A percentile compares a stretch with the other conserved stretches of the same genome.
Evolutionary conservation across 2,329 filamentous ascomycete species (phyloP).

Genomic region (Cladobotryum protrusum): DNA sequence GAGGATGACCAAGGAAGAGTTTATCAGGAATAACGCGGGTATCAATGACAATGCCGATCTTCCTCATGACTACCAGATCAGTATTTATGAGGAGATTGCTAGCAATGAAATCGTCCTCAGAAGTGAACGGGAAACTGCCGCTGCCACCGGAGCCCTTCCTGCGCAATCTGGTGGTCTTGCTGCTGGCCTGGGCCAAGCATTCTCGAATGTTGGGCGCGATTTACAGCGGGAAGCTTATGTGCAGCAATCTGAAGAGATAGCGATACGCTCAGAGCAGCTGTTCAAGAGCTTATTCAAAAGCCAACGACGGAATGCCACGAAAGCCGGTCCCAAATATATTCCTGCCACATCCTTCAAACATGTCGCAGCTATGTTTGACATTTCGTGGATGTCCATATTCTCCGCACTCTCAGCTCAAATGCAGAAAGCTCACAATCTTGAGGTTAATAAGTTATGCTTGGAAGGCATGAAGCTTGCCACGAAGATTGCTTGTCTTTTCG

Average conservation of each 20-base stretch:
- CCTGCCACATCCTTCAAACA: slow-evolving; percentile 91
- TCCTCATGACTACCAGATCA: slow-evolving; percentile 82
- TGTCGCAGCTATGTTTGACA: slow-evolving; percentile 96
- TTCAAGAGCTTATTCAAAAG: slow-evolving; percentile 91
- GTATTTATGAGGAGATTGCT: slow-evolving; percentile 88
- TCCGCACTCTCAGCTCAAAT: slow-evolving; percentile 89
- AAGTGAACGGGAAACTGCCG: slow-evolving; percentile 84
- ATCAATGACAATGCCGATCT: slow-evolving; percentile 96
- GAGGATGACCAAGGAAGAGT: slow-evolving; percentile 93
- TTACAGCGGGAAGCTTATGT: slow-evolving; percentile 88
- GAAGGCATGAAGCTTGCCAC: slow-evolving; percentile 94
- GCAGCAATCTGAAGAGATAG: slow-evolving; percentile 92
- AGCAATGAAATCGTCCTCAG: slow-evolving; percentile 90
- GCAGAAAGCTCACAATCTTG: slow-evolving; percentile 87
- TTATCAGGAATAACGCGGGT: slow-evolving; percentile 97
- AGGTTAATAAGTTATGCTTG: slow-evolving; percentile 86
- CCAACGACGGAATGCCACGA: slow-evolving; percentile 73
- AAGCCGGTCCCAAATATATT: slow-evolving; percentile 69
- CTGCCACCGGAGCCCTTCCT: slow-evolving; percentile 61
- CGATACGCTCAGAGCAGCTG: slow-evolving; percentile 65
- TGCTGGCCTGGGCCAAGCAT: slow-evolving; percentile 77
- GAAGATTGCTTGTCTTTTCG: slow-evolving; percentile 87
- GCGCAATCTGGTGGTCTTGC: slow-evolving; percentile 64
- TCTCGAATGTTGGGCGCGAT: slow-evolving; percentile 88
- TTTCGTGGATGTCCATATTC: slow-evolving; percentile 98